Evolutionary conservation across 2,329 filamentous ascomycete species (phyloP), one percentile per base, ranked within the genome.

Genomic region (Penicillium sumatraense): DNA sequence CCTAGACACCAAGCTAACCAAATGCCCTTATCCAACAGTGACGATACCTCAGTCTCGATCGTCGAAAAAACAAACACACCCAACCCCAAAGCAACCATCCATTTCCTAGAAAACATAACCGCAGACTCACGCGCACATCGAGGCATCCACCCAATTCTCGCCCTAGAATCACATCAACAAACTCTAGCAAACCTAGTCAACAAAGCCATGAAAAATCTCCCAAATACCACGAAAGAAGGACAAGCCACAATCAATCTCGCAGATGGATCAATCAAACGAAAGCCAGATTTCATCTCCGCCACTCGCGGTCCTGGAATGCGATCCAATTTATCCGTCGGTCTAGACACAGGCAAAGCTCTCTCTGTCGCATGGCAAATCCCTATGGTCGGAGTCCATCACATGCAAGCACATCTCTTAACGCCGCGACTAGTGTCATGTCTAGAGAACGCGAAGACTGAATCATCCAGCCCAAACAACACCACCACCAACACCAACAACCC

Each of bases 361-460:
- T 86, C 93, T 0, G 80, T 90, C 18, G 92, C 91, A 33, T 96
- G 90, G 90, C 83, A 86, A 60, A 83, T 92, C 33, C 93, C 93
- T 3, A 78, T 98, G 27, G 73, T 98, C 1, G 95, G 87, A 0
- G 90, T 97, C 1, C 90, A 99, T 72, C 95, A 99, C 74, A 98
- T 99, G 95, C 93, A 97, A 72, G 95, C 93, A 10, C 95, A 99
- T 74, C 89, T 95, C 16, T 78, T 99, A 59, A 98, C 95, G 16
- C 90, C 93, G 14, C 83, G 91, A 9, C 83, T 99, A 38, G 87
- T 88, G 3, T 76, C 80, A 27, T 89, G 89, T 5, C 74, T 93
- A 56, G 69, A 79, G n/a, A 10, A 29, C 13, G 18, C 36, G 5
- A 18, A 8, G 3, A 18, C 18, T 3, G 35, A 7, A 38, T n/a